Percentiles rank a stretch among this genome's conserved stretches.
Conservation (phyloP, 2,329 filamentous ascomycete genomes). For the Trichoderma breve region DNA sequence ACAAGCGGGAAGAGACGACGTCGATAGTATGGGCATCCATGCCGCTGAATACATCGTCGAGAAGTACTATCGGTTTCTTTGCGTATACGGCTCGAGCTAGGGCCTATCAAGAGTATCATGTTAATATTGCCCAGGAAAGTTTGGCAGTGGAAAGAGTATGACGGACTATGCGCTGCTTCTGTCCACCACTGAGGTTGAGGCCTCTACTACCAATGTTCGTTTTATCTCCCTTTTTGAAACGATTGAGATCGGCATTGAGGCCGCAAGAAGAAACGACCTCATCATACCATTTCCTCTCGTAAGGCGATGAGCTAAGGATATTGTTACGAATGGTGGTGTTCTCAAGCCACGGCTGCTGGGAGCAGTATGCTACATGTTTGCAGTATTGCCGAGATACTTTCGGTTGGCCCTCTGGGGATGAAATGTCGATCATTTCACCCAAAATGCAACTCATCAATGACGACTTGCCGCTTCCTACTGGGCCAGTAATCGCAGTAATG, state of each 20-base stretch:
- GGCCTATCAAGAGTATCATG: conserved; percentile 32
- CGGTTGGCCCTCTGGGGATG: not conserved
- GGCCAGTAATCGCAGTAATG: conserved; percentile 20
- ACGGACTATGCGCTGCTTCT: conserved; percentile 42
- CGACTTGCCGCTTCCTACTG: conserved; percentile 20
- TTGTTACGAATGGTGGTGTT: conserved; percentile 21
- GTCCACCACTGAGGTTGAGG: conserved; percentile 44
- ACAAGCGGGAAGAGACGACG: conserved; percentile 41
- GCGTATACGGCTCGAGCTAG: conserved; percentile 49
- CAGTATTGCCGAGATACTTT: not conserved
- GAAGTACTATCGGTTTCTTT: conserved; percentile 37
- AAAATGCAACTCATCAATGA: conserved; percentile 20
- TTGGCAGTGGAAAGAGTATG: not conserved
- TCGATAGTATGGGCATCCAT: conserved; percentile 45
- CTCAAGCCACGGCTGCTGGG: conserved; percentile 20
- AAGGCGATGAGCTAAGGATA: conserved; percentile 11
- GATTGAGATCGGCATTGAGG: conserved; percentile 35
- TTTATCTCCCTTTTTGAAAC: conserved; percentile 33
- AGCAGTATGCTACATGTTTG: conserved; percentile 21
- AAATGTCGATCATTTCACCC: conserved; percentile 1
- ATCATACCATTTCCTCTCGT: conserved; percentile 31
- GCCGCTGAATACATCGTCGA: conserved; percentile 48
- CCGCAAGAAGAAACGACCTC: conserved; percentile 35
- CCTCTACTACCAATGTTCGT: conserved; percentile 43
- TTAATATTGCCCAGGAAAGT: not conserved